These are phyloP conservation scores for Taphrina confusa DNA, from an alignment of 1,139 yeast species.

Conservation along the genomic window DNA sequence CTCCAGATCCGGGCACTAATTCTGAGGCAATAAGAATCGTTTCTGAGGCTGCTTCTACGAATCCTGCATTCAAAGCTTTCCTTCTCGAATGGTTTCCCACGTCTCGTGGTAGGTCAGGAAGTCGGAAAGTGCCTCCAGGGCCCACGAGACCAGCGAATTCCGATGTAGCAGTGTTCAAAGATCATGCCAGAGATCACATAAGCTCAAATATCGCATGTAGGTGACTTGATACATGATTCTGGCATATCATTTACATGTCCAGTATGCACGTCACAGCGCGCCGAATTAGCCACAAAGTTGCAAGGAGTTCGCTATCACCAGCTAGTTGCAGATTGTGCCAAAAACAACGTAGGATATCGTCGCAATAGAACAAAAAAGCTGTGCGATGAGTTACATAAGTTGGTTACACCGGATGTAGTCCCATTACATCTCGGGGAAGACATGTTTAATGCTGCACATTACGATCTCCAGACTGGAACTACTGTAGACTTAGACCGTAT, in stretches of 20 bases:
- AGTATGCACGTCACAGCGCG: too few species aligned
- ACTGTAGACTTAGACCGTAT: constrained; percentile 5
- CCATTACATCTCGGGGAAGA: not conserved
- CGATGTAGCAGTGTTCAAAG: too few species aligned
- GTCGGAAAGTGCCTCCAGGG: too few species aligned
- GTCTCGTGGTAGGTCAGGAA: too few species aligned
- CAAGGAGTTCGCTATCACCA: not conserved
- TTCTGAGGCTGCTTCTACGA: not conserved
- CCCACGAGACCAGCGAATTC: too few species aligned
- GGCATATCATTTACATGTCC: too few species aligned
- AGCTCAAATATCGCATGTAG: too few species aligned
- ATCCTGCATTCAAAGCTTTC: not conserved
- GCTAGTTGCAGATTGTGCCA: not conserved
- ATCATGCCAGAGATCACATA: too few species aligned
- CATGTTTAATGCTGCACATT: constrained; percentile 10
- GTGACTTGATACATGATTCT: too few species aligned
- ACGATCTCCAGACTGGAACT: not conserved
- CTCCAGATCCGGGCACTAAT: constrained; percentile 5
- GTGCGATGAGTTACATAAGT: not conserved
- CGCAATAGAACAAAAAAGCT: not conserved
- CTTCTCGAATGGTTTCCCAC: constrained; percentile 1
- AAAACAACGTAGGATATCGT: not conserved
- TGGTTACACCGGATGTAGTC: not conserved
- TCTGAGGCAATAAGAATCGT: not conserved
- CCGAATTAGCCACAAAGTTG: too few species aligned